Evolutionary conservation across 1,139 yeast species (phyloP), one percentile per base, ranked within the genome.

Genomic region (Pichia sp.): DNA sequence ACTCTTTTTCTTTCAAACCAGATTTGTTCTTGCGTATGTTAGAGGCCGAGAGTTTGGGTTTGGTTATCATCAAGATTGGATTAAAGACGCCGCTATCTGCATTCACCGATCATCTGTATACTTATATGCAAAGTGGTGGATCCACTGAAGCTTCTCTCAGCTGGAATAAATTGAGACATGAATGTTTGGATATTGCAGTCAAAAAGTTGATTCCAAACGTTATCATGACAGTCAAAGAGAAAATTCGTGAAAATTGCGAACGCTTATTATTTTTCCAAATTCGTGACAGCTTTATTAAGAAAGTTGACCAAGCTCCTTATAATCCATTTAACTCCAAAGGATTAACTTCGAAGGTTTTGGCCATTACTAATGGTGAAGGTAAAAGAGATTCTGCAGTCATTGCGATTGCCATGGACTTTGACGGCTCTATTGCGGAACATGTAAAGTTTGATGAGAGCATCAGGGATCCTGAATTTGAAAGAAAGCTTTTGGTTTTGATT

Each of bases 241-340:
- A 82, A 49, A 71, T 90, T 47, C 77, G 90, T 47, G 75, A 85
- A 50, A 84, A 77, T 50, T 85, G 96, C 66, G 84, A 84, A 60
- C 73, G 87, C 47, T 65, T 79, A 40, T 69, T 92, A 40, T 83
- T 81, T 44, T 74, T 71, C 49, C 81, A 82, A 49, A 79, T 90
- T 37, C 80, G 97, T 54, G 72, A 75, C 43, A 69, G 75, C 36
- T 84, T 92, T 58, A 68, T 79, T 59, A 71, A 75, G 29, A 83
- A 80, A 57, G 72, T 92, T 40, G 94, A 92, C 61, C 97, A 90
- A 67, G 96, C 97, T 2, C 97, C 98, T 28, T 90, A 71, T 64
- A 80, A 85, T 53, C 95, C 97, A 8, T 73, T 75, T 44, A 84
- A 85, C 3, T 83, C 73, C 53, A 73, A 76, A 49, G 96, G 97